Conservation (phyloP, 2,329 filamentous ascomycete genomes). For the Verticillium isaacii region DNA sequence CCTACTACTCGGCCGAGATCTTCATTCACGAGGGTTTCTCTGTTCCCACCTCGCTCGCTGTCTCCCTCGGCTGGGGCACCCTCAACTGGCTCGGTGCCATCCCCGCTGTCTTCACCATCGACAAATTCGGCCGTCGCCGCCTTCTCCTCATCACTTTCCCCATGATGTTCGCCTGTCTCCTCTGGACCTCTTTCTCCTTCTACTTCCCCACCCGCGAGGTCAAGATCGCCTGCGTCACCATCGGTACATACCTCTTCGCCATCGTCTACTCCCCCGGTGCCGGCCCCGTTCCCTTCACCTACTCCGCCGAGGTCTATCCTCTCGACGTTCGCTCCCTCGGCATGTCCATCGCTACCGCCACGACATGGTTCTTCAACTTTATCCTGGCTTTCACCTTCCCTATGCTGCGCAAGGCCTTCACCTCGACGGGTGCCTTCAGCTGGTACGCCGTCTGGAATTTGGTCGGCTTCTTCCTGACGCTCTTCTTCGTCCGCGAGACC, state of each 20-base stretch:
- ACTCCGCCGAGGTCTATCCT: slow-evolving; percentile 63
- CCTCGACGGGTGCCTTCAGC: slow-evolving; percentile 40
- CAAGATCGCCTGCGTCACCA: slow-evolving; percentile 39
- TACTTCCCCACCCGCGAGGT: slow-evolving; percentile 31
- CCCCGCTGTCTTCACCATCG: slow-evolving; percentile 61
- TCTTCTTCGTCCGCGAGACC: slow-evolving; percentile 37
- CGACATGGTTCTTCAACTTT: slow-evolving; percentile 44
- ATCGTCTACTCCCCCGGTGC: slow-evolving; percentile 55
- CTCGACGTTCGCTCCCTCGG: slow-evolving; percentile 57
- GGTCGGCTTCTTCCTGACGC: slow-evolving; percentile 36
- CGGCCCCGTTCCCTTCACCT: slow-evolving; percentile 60
- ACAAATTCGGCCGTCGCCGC: slow-evolving; percentile 62
- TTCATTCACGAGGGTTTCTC: slow-evolving; percentile 33
- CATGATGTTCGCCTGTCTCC: slow-evolving; percentile 50
- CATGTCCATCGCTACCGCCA: slow-evolving; percentile 54
- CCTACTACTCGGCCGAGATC: slow-evolving; percentile 58
- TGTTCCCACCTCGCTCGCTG: slow-evolving; percentile 46
- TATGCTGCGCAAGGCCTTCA: slow-evolving; percentile 36
- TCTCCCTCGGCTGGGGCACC: slow-evolving; percentile 59
- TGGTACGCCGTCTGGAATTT: slow-evolving; percentile 47
- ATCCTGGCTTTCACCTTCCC: slow-evolving; percentile 41
- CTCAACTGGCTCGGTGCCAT: slow-evolving; percentile 63
- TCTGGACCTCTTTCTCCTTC: slow-evolving; percentile 43
- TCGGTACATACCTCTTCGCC: slow-evolving; percentile 45
- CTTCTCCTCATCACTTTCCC: slow-evolving; percentile 61